Base-by-base conservation (phyloP, 768 basidiomycete genomes). In the Pisolithus tinctorius region DNA sequence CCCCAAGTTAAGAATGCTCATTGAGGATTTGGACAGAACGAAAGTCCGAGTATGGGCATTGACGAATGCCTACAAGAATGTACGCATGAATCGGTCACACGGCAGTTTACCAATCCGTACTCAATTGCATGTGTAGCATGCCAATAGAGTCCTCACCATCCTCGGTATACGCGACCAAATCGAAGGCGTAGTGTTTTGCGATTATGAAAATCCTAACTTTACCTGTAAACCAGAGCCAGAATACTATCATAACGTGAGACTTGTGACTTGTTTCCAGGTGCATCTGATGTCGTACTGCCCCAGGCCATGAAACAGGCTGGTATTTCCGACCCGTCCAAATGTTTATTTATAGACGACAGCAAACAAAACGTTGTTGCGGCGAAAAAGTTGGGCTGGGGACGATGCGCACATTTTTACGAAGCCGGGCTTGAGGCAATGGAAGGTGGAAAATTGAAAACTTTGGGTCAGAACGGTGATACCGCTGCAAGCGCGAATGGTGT, bases 21-120 rank as follows among this genome's bases (percentile, higher is more conserved):
- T 93, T 47, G 69, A 85, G 63, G 88, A 93, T 61, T 81, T 93
- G 29, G 88, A 93, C 61, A 79, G 83, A 44, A 75, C 72, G 27
- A 91, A 87, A 64, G 80, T 75, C 8, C 78, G 81, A n/a, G 82
- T 93, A 4, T 93, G 90, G 90, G 88, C 79, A 3, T 68, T 93
- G 40, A 93, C 91, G 4, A 93, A 93, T 61, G 91, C 91, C 10
- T 92, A 91, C 64, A 74, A 75, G 50, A 72, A 79, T 23, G 90
- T 90, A 65, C 20, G 67, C 29, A n/a, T 44, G 43, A 16, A 26
- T 11, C n/a, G 42, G 75, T 67, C 39, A 34, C 36, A 5, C 17
- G 8, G 34, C 23, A 20, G 17, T 27, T 31, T 23, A 14, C 34
- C 37, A 31, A n/a, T 25, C 7, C 31, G 41, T 23, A 31, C 48